These are phyloP conservation scores for Scleroderma citrinum DNA, from an alignment of 768 basidiomycete species.

Conservation along the genomic window DNA sequence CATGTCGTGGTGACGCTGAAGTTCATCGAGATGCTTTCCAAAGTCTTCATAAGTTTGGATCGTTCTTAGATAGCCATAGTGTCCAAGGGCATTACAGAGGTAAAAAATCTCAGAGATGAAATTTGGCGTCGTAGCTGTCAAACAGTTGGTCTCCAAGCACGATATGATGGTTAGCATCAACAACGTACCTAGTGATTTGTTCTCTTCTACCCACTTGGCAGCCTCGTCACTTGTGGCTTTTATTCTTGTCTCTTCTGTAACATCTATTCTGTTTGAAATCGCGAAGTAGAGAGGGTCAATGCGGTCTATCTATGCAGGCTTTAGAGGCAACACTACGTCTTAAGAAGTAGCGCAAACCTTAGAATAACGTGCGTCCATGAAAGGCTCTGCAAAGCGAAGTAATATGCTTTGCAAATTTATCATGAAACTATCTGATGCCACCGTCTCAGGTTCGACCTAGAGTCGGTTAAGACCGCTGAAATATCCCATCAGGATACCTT, in stretches of 20 bases:
- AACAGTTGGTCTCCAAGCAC: background rate
- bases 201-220: constrained; percentile 56
- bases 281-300: constrained; percentile 83
- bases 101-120: constrained; percentile 97
- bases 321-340: constrained; percentile 5
- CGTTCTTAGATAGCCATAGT: constrained; percentile 82
- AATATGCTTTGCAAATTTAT: constrained; percentile 82
- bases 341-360: constrained; percentile 48
- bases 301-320: constrained; percentile 64
- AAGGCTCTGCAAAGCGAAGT: constrained; percentile 84
- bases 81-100: constrained; percentile 78
- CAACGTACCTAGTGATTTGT: constrained; percentile 41
- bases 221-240: constrained; percentile 90
- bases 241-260: constrained; percentile 89
- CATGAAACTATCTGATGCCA: constrained; percentile 91
- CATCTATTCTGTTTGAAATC: constrained; percentile 62
- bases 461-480: background rate
- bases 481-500: background rate
- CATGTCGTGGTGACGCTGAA: constrained; percentile 70
- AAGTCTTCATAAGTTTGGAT: constrained; percentile 72
- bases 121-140: constrained; percentile 61
- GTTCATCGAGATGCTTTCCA: constrained; percentile 67
- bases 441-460: constrained; percentile 78
- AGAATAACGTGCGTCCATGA: constrained; percentile 85
- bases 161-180: background rate